Conservation (phyloP, 129 eudicot species). For the Flaveria brownii region DNA sequence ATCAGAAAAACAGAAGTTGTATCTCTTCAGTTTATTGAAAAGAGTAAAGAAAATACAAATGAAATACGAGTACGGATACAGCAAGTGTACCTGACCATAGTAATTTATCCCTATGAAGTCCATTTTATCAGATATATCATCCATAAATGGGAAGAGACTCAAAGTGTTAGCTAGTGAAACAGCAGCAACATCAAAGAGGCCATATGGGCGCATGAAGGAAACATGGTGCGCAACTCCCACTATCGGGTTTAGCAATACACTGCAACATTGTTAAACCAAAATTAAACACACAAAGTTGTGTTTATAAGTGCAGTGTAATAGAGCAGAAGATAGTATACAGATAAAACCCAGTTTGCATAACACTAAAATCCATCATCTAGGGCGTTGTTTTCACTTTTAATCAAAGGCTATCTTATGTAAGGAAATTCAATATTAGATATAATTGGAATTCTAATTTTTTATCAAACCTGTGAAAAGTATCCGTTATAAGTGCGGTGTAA, state of each 20-base stretch:
- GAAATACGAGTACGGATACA: background rate
- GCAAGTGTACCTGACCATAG: constrained; percentile 76
- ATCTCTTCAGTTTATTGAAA: background rate
- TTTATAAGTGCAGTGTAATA: background rate
- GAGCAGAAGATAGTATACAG: too few species aligned
- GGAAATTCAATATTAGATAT: too few species aligned
- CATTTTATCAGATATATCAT: constrained; percentile 70
- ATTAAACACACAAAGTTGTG: background rate
- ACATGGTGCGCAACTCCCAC: constrained; percentile 96
- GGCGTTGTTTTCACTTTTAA: too few species aligned
- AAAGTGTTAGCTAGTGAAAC: constrained; percentile 76
- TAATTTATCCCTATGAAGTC: constrained; percentile 90
- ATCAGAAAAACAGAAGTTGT: constrained; percentile 19
- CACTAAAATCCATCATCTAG: too few species aligned
- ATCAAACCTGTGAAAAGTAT: too few species aligned
- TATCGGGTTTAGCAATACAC: constrained; percentile 48
- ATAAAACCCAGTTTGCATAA: too few species aligned
- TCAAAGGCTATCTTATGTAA: too few species aligned
- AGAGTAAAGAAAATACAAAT: constrained; percentile 16
- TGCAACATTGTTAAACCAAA: constrained; percentile 34
- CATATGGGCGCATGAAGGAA: constrained; percentile 96
- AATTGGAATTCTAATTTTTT: too few species aligned
- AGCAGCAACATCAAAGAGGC: constrained; percentile 85
- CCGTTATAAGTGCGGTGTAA: too few species aligned
- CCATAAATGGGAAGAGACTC: constrained; percentile 76